Evolutionary conservation across 768 basidiomycete genomes (phyloP).

Genomic region (Erythrobasidium yunnanense): DNA sequence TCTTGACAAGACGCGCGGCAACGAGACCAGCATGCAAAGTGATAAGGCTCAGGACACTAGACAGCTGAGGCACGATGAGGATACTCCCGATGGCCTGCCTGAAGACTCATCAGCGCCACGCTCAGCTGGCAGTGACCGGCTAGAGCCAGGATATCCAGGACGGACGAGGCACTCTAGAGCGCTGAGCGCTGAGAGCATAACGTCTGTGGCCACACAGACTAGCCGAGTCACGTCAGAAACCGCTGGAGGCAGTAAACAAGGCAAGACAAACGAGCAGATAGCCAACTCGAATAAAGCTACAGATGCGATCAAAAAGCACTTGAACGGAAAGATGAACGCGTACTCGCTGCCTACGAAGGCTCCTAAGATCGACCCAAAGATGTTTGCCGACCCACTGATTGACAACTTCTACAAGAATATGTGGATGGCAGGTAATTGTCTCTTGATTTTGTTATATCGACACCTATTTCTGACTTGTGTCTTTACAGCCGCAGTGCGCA

Average conservation of each 20-base stretch:
- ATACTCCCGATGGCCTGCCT: slow-evolving; percentile 17
- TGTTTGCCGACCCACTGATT: slow-evolving; percentile 77
- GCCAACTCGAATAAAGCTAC: slow-evolving; percentile 7
- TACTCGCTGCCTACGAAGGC: slow-evolving; percentile 51
- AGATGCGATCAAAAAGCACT: slow-evolving; percentile 8
- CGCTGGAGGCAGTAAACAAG: background rate
- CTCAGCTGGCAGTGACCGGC: too few species aligned
- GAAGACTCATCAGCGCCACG: background rate
- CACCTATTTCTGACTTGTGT: background rate
- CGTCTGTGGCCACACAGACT: background rate
- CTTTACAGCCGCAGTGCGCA: slow-evolving; percentile 58
- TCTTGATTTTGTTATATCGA: background rate
- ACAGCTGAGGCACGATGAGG: slow-evolving; percentile 7
- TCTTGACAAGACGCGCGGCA: background rate
- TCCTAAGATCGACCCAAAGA: slow-evolving; percentile 63
- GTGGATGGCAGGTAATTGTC: slow-evolving; percentile 48
- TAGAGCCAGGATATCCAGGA: too few species aligned
- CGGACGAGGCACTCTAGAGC: background rate
- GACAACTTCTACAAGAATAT: slow-evolving; percentile 80
- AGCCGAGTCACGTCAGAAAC: background rate
- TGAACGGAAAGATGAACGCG: slow-evolving; percentile 20
- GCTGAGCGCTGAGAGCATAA: background rate
- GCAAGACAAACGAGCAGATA: slow-evolving; percentile 12
- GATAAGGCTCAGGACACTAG: slow-evolving; percentile 14
- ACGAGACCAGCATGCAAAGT: background rate